Evolutionary conservation across 2,329 filamentous ascomycete genomes (phyloP), one percentile per base, ranked within the genome.

Genomic region (Huntiella abstrusa): DNA sequence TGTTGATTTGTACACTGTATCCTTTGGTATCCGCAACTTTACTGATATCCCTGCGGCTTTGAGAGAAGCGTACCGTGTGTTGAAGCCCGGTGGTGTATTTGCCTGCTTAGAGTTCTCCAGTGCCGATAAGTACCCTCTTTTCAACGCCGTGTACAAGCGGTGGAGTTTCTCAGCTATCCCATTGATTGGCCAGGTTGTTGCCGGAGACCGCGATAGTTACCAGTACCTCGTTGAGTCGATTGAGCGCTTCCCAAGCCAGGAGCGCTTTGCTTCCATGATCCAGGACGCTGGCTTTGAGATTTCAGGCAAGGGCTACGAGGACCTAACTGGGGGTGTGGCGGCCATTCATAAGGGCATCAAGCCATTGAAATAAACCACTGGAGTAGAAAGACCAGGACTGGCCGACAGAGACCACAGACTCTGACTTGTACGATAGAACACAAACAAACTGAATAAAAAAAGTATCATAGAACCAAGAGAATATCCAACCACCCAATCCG

Each of bases 201-300:
- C 91, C 1, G 85, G 84, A 5, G 92, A 98, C 60, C 71, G 88
- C 48, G 88, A 92, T 57, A 94, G 85, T 60, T 98, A 98, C 62
- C 91, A 98, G 68, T 98, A 98, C 63, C 70, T 98, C 7, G 91
- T 98, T 7, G 91, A 98, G 70, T 95, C 87, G 62, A 98, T 98
- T 61, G 87, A 95, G 64, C 69, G 74, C 41, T 96, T 96, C 59
- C 92, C 91, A 0, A 80, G 68, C 54, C 92, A 98, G 66, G 71
- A 77, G 45, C 77, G 84, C 53, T 98, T 93, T 58, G 73, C 79
- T 53, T 70, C 75, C 33, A 86, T 93, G 83, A 91, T 93, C 56
- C 62, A 73, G 53, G 73, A 79, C 19, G 88, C 84, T 3, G 88
- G 88, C 1, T 98, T 98, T 58, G 67, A 82, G 52, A 76, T 93